Evolutionary conservation across 2,329 filamentous ascomycete species (phyloP), one percentile per base, ranked within the genome.

Genomic region (Trichoderma brevicompactum): DNA sequence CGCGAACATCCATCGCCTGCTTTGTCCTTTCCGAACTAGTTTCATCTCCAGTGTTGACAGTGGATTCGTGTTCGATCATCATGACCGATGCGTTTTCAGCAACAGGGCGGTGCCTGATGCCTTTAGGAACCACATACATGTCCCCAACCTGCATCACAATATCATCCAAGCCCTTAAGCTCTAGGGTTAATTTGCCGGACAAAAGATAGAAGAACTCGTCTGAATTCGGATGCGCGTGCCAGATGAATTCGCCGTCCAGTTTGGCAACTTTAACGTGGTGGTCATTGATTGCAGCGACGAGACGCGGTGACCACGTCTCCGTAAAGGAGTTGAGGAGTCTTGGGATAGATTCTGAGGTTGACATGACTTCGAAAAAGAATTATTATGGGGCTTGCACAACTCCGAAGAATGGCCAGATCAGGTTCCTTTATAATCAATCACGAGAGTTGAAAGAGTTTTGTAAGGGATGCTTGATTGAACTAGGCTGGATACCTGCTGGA

Each of bases 201-300:
- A 60, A 9, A 7, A 60, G 34, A 40, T 60, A 60, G 15, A 60
- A 60, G 17, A 60, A 32, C 17, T 60, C 56, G 34, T 60, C 56
- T 5, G 56, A 60, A 12, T 60, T 60, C 7, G 56, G 56, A 48
- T 60, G 56, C 8, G 56, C n/a, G 32, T 60, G 56, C 56, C 56
- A 60, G 56, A 60, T 60, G 44, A 60, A 60, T 10, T 49, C 56
- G 34, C 56, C 56, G n/a, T 60, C 56, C 5, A 60, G 8, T 48
- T 60, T 60, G 34, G 44, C 56, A 10, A 60, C 56, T 40, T 60
- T 60, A 13, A 60, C 32, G 34, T 60, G 56, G 43, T 60, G 56
- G 43, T 60, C 56, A 13, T 60, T 60, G 34, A 60, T 28, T 48
- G 56, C 56, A 40, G 44, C 56, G 17, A 60, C 44, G n/a, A 60